These are phyloP conservation scores for Naganishia vishniacii DNA, from an alignment of 768 basidiomycete genomes.

Conservation along the genomic window DNA sequence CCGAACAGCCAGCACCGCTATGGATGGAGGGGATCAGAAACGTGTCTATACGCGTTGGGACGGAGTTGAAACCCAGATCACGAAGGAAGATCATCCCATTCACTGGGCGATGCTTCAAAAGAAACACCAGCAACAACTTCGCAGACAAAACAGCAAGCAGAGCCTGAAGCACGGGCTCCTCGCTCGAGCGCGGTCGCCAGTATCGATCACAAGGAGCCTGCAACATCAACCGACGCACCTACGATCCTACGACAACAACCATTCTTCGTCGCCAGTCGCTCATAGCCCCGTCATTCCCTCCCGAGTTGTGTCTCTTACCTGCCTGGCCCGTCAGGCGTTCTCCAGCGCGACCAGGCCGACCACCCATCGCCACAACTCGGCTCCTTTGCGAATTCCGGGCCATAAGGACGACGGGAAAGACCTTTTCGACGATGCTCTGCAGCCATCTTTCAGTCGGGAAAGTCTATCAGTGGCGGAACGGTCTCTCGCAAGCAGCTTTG, in stretches of 20 bases:
- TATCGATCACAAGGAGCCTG: not conserved
- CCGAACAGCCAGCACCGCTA: slow-evolving; percentile 6
- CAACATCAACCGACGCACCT: not conserved
- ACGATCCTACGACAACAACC: not conserved
- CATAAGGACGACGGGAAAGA: not conserved
- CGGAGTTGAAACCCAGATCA: slow-evolving; percentile 21
- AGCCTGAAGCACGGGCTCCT: slow-evolving; percentile 9
- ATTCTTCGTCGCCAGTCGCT: not conserved
- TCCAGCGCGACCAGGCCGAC: not conserved
- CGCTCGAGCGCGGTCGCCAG: not conserved
- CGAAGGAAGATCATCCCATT: slow-evolving; percentile 17
- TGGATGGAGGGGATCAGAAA: slow-evolving; percentile 16
- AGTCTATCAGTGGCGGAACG: not conserved
- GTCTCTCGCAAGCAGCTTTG: slow-evolving; percentile 20
- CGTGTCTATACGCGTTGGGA: slow-evolving; percentile 25
- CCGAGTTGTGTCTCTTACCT: slow-evolving; percentile 6
- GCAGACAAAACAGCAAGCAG: slow-evolving; percentile 18
- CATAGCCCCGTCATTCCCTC: not conserved
- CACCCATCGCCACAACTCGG: slow-evolving; percentile 5
- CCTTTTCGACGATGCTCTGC: not conserved
- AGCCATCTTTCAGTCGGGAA: slow-evolving; percentile 18
- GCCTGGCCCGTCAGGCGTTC: not conserved
- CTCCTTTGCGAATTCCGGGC: not conserved
- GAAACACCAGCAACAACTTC: slow-evolving; percentile 7
- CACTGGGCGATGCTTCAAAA: slow-evolving; percentile 20